These are phyloP conservation scores for Pseudoperonospora humuli DNA, from an alignment of 352 stramenopile species.

Conservation along the genomic window DNA sequence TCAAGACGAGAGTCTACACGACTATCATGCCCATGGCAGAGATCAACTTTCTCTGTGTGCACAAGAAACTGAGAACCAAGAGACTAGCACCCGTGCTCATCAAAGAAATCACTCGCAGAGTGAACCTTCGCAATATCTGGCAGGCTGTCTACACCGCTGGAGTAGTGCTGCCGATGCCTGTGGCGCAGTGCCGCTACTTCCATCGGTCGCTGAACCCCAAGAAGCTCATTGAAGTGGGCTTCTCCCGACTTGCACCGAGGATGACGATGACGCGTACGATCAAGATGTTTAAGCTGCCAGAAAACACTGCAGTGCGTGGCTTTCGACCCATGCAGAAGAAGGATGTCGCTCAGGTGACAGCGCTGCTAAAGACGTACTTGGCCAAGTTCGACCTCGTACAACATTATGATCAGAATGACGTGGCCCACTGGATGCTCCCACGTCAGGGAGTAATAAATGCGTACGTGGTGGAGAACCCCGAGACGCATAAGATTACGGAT, in stretches of 20 bases:
- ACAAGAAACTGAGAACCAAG: slow-evolving; percentile 97
- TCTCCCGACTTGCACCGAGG: slow-evolving; percentile 88
- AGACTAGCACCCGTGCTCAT: slow-evolving; percentile 98
- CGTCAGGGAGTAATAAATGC: slow-evolving; percentile 92
- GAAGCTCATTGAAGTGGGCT: slow-evolving; percentile 98
- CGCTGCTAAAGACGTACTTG: slow-evolving; percentile 55
- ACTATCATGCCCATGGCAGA: slow-evolving; percentile 81
- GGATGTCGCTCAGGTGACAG: slow-evolving; percentile 53
- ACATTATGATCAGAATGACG: slow-evolving; percentile 89
- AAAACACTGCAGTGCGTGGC: slow-evolving; percentile 24
- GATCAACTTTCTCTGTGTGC: slow-evolving; percentile 99
- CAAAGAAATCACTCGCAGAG: slow-evolving; percentile 98
- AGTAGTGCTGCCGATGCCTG: slow-evolving; percentile 94
- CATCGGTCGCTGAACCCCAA: slow-evolving; percentile 97
- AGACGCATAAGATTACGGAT: slow-evolving; percentile 87
- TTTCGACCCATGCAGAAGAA: slow-evolving; percentile 58
- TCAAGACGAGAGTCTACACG: slow-evolving; percentile 68
- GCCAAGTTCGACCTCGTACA: slow-evolving; percentile 79
- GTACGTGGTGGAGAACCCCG: slow-evolving; percentile 85
- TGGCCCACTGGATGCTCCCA: slow-evolving; percentile 97
- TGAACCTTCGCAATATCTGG: slow-evolving; percentile 92
- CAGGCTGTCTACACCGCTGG: slow-evolving; percentile 99
- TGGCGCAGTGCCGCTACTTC: slow-evolving; percentile 94
- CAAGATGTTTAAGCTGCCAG: slow-evolving; percentile 89
- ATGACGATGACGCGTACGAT: slow-evolving; percentile 96